phyloP scores from a whole-genome alignment of 1,284 basidiomycete genomes.

The Cutaneotrichosporon sp. region DNA sequence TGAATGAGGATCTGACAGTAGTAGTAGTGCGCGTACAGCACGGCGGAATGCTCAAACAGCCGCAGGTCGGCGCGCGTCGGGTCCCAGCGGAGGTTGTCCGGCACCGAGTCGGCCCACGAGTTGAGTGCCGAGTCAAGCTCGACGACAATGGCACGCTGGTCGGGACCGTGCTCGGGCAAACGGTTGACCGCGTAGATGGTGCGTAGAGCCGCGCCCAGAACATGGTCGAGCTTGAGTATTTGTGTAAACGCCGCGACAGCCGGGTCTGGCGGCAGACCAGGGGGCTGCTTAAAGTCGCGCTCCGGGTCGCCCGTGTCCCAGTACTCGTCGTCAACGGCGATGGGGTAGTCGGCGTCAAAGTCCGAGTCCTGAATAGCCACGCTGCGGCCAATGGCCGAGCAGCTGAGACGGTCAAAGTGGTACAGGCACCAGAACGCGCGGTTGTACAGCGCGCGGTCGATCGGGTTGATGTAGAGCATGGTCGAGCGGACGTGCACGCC shows the following conservation, averaged over 20 bases:
- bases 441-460: slow-evolving; percentile 65
- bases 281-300: slow-evolving; percentile 57
- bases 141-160: slow-evolving; percentile 65
- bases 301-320: slow-evolving; percentile 57
- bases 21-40: slow-evolving; percentile 64
- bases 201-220: slow-evolving; percentile 63
- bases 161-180: slow-evolving; percentile 53
- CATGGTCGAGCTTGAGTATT: slow-evolving; percentile 63
- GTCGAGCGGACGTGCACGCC: slow-evolving; percentile 45
- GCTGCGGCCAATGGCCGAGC: slow-evolving; percentile 68
- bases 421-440: slow-evolving; percentile 68
- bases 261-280: slow-evolving; percentile 40
- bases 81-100: slow-evolving; percentile 69
- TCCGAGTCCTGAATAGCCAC: slow-evolving; percentile 81
- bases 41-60: slow-evolving; percentile 66
- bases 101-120: slow-evolving; percentile 69
- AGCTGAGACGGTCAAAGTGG: slow-evolving; percentile 54
- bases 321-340: slow-evolving; percentile 80
- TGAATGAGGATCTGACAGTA: slow-evolving; percentile 65
- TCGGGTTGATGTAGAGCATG: slow-evolving; percentile 34
- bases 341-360: slow-evolving; percentile 68
- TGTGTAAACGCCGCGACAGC: slow-evolving; percentile 61
- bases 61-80: slow-evolving; percentile 57
- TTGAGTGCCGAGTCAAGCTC: slow-evolving; percentile 65
- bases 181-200: slow-evolving; percentile 70